Conservation (phyloP, 495 filamentous ascomycete species). For the Neurospora sp. region DNA sequence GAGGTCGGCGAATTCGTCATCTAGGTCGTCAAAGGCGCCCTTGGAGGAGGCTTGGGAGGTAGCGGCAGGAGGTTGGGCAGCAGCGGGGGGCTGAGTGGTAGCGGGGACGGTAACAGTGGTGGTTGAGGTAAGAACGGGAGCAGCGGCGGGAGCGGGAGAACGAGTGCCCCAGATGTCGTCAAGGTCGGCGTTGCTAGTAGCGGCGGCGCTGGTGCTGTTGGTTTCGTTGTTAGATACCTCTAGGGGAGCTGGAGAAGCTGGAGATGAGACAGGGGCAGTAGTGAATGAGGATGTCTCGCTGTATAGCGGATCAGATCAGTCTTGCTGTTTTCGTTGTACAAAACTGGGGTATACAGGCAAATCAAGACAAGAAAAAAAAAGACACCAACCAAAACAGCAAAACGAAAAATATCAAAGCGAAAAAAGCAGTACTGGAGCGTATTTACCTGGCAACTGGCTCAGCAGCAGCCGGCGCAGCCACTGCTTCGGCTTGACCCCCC, state of each 20-base stretch:
- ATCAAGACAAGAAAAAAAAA: background rate
- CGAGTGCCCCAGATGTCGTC: slow-evolving; percentile 25
- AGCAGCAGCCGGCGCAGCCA: slow-evolving; percentile 5
- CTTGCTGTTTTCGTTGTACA: background rate
- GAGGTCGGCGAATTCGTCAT: slow-evolving; percentile 80
- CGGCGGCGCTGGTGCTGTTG: slow-evolving; percentile 8
- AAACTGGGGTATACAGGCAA: background rate
- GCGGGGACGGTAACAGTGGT: background rate
- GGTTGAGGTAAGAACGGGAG: background rate
- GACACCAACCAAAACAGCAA: background rate
- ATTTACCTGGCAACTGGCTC: slow-evolving; percentile 19
- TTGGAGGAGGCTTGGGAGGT: slow-evolving; percentile 19
- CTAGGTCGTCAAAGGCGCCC: slow-evolving; percentile 61
- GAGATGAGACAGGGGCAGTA: background rate
- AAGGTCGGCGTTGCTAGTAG: background rate
- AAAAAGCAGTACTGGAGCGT: background rate
- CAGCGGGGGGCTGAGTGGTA: slow-evolving; percentile 7
- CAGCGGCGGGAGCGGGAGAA: slow-evolving; percentile 1
- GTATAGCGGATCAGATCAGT: background rate
- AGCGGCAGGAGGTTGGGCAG: slow-evolving; percentile 12
- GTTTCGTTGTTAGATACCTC: slow-evolving; percentile 5
- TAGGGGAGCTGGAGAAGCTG: slow-evolving; percentile 11
- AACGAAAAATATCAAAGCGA: background rate
- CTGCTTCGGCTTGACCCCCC: slow-evolving; percentile 4
- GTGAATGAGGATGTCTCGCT: slow-evolving; percentile 15